Evolutionary conservation across 495 filamentous ascomycete species (phyloP), one percentile per base, ranked within the genome.

Genomic region (Staphylotrichum tortipilum): DNA sequence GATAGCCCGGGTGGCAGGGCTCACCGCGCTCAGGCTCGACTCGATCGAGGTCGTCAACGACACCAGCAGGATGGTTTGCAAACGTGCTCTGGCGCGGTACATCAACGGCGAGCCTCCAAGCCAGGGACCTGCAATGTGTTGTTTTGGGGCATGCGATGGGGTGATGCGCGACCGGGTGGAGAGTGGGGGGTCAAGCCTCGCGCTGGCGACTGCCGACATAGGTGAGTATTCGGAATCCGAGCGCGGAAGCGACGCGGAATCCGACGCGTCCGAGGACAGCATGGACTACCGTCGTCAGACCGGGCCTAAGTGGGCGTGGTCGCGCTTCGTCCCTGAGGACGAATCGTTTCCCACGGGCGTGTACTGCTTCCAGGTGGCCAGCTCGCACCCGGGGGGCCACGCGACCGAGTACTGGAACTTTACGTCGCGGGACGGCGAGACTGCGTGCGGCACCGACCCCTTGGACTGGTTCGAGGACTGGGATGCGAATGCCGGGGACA

Each of bases 401-500:
- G 23, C 31, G 9, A 53, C 50, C 1, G 15, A 43, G 18, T n/a
- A 34, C n/a, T 57, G 50, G 50, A 34, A 14, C 6, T 57, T 57
- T 24, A 44, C 49, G 23, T 45, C 44, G 17, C 55, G 55, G 3
- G 44, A 53, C 42, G 46, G 50, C 14, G 46, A 57, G 26, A 29
- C 50, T 4, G 55, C 46, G 2, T 50, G 39, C 19, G 55, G 50
- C 12, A 26, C 47, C 17, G 55, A 58, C 17, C 50, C 55, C 0
- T 26, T 51, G 3, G 33, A 24, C 3, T 58, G 30, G 17, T 58
- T 41, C 33, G 42, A 53, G 15, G 55, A 53, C 28, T 57, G 55
- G 50, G 49, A 57, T 30, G 15, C 18, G 31, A 40, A 57, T 14
- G 55, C 55, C 0, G 55, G 55, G 12, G 55, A 54, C 33, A 3